Evolutionary conservation across 75 land plant genomes (phyloP).

Genomic region (Picea glauca): DNA sequence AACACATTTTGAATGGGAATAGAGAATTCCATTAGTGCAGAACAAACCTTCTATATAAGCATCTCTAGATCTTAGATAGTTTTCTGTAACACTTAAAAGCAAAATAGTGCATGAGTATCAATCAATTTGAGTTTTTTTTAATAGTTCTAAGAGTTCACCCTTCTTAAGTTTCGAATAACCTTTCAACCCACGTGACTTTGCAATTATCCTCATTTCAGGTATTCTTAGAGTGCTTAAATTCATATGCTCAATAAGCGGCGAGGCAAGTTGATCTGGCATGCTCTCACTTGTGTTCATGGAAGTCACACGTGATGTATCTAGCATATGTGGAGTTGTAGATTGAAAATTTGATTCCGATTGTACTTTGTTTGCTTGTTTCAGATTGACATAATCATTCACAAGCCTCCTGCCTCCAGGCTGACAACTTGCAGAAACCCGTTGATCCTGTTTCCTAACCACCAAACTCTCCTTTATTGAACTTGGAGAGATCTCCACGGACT

Average conservation of each 20-base stretch:
- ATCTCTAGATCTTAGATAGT: not conserved
- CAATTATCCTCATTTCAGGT: conserved; percentile 1
- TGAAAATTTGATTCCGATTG: conserved; percentile 1
- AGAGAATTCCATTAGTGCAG: not conserved
- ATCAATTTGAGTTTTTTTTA: not conserved
- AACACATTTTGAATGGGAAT: not conserved
- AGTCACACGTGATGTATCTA: not conserved
- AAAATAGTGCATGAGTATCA: not conserved
- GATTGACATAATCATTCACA: not conserved
- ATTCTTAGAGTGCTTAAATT: not conserved
- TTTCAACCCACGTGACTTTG: not conserved
- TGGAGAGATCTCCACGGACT: not conserved
- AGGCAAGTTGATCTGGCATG: not conserved
- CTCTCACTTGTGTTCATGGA: not conserved
- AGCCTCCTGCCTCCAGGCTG: not conserved
- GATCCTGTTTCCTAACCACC: not conserved
- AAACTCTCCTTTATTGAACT: not conserved
- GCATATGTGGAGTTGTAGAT: not conserved
- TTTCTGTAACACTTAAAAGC: not conserved
- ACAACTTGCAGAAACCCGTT: not conserved
- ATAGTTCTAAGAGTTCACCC: not conserved
- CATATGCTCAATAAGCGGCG: not conserved
- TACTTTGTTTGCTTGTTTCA: not conserved
- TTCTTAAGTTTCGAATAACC: not conserved
- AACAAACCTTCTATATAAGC: not conserved